Conservation (phyloP, 306 rosid genomes). For the Adenanthera pavonina region DNA sequence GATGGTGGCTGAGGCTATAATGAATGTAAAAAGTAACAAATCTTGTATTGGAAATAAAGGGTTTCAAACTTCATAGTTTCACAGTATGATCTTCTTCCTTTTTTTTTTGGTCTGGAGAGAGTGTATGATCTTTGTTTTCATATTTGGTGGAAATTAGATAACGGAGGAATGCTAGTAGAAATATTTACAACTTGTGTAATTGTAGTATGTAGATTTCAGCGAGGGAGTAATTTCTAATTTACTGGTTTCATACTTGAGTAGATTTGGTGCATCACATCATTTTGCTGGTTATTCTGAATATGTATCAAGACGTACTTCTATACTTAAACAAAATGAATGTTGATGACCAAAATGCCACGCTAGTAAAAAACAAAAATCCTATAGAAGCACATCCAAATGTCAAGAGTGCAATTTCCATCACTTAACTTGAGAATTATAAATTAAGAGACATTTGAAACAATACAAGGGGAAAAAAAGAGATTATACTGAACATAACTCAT, state of each 20-base stretch:
- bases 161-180: slow-evolving; percentile 9
- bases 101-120: too few relatives aligned
- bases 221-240: slow-evolving; percentile 8
- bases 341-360: neutral
- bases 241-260: neutral
- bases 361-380: neutral
- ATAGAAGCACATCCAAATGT: neutral
- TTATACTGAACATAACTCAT: neutral
- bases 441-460: neutral
- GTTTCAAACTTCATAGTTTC: slow-evolving; percentile 8
- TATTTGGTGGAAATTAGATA: neutral
- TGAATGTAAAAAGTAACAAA: slow-evolving; percentile 17
- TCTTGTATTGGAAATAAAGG: slow-evolving; percentile 33
- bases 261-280: neutral
- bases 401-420: neutral
- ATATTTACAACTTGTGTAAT: slow-evolving; percentile 35
- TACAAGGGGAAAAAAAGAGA: neutral
- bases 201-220: slow-evolving; percentile 29
- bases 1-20: slow-evolving; percentile 10
- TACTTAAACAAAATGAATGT: neutral
- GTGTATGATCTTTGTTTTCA: neutral
- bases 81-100: neutral
- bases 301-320: neutral
- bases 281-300: slow-evolving; percentile 1
- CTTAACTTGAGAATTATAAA: neutral